Percentiles rank a stretch among this genome's conserved stretches.
phyloP scores from a whole-genome alignment of 1,284 basidiomycete species.

The Cutaneotrichosporon daszewskae region DNA sequence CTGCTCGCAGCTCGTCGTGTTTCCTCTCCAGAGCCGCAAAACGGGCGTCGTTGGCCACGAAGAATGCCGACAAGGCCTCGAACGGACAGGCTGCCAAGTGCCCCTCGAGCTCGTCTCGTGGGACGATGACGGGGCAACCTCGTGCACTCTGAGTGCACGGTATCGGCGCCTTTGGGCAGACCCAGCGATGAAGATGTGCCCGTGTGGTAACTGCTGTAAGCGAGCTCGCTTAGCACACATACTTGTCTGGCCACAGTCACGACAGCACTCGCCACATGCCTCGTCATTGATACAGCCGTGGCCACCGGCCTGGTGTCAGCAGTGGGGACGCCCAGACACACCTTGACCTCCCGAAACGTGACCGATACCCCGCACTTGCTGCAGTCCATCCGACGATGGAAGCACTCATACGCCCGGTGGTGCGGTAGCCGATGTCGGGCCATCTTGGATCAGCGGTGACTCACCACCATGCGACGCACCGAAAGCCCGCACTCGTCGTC shows the following conservation, averaged over 20 bases:
- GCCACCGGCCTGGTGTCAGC: too few relatives aligned
- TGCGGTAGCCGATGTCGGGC: slow-evolving; percentile 29
- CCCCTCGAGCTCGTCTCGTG: slow-evolving; percentile 47
- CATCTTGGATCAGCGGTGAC: slow-evolving; percentile 23
- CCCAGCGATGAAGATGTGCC: slow-evolving; percentile 25
- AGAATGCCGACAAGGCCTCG: slow-evolving; percentile 59
- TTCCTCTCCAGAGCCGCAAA: slow-evolving; percentile 45
- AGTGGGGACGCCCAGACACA: too few relatives aligned
- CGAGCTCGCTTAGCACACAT: not conserved
- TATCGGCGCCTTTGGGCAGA: slow-evolving; percentile 42
- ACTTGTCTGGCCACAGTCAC: slow-evolving; percentile 2
- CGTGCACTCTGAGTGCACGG: slow-evolving; percentile 53
- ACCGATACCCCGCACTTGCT: slow-evolving; percentile 25
- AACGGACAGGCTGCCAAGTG: slow-evolving; percentile 58
- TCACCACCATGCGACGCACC: slow-evolving; percentile 44
- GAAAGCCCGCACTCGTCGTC: slow-evolving; percentile 46
- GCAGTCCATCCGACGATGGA: slow-evolving; percentile 39
- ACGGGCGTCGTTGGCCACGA: slow-evolving; percentile 52
- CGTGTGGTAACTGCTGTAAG: not conserved
- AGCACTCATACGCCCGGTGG: slow-evolving; percentile 41
- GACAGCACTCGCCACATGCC: not conserved
- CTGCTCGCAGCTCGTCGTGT: slow-evolving; percentile 55
- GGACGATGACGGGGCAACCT: slow-evolving; percentile 58
- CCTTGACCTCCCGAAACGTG: slow-evolving; percentile 25
- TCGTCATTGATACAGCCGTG: not conserved